These are phyloP conservation scores for Aspergillus leporis DNA, from an alignment of 495 filamentous ascomycete species.

Conservation along the genomic window DNA sequence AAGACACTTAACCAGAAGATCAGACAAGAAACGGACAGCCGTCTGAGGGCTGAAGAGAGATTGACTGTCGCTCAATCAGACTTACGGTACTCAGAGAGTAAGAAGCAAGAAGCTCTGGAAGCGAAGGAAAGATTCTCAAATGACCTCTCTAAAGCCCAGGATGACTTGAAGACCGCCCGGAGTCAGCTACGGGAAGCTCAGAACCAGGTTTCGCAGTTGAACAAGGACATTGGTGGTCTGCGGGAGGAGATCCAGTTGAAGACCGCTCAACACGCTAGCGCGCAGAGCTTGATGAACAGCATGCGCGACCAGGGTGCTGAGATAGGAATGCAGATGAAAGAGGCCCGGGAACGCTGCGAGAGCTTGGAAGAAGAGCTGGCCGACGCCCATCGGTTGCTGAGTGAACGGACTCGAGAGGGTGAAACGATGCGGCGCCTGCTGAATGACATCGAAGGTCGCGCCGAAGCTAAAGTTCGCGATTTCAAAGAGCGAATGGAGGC, in stretches of 20 bases:
- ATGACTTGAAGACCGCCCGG: conserved; percentile 65
- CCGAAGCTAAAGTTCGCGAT: conserved; percentile 78
- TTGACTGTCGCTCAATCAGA: conserved; percentile 69
- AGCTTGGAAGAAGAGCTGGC: conserved; percentile 90
- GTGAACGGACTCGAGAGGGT: conserved; percentile 87
- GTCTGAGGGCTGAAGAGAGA: conserved; percentile 74
- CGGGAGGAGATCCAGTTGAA: conserved; percentile 83
- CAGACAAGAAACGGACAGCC: conserved; percentile 68
- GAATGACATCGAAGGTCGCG: conserved; percentile 79
- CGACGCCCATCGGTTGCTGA: conserved; percentile 84
- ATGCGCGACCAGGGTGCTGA: conserved; percentile 92
- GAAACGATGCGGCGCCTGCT: conserved; percentile 93
- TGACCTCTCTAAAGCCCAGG: conserved; percentile 69
- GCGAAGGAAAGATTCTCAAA: conserved; percentile 63
- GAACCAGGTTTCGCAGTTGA: conserved; percentile 63
- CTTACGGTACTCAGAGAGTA: conserved; percentile 69
- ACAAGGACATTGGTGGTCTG: conserved; percentile 62
- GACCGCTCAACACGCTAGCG: conserved; percentile 78
- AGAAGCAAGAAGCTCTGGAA: conserved; percentile 74
- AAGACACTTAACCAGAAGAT: conserved; percentile 73
- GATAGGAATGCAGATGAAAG: conserved; percentile 89
- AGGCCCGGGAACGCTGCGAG: conserved; percentile 77
- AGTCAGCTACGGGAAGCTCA: conserved; percentile 69
- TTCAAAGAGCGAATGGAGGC: conserved; percentile 88
- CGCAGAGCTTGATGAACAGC: conserved; percentile 80